Conservation (phyloP, 2,329 filamentous ascomycete genomes). For the Alternaria arbusti region DNA sequence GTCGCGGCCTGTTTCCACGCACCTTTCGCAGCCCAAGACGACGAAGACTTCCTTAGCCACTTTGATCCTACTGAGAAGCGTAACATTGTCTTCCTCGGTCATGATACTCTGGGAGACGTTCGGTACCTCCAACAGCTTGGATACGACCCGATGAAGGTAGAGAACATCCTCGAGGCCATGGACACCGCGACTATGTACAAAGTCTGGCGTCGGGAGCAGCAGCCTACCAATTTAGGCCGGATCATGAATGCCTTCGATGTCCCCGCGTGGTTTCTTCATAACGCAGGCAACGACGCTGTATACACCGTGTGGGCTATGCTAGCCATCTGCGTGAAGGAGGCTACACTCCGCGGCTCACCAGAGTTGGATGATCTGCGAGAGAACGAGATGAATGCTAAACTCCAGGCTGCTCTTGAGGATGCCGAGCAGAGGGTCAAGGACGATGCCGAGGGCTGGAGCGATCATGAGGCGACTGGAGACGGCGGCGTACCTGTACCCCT, state of each 20-base stretch:
- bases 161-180: constrained; percentile 66
- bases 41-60: neutral
- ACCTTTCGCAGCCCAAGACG: constrained; percentile 55
- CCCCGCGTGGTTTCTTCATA: constrained; percentile 72
- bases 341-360: constrained; percentile 42
- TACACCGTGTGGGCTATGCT: constrained; percentile 80
- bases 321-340: constrained; percentile 60
- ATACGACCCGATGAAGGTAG: constrained; percentile 62
- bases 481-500: constrained; percentile 41
- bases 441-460: constrained; percentile 49
- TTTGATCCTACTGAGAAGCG: constrained; percentile 50
- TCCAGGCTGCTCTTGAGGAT: constrained; percentile 31
- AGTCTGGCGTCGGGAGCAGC: constrained; percentile 61
- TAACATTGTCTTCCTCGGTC: constrained; percentile 79
- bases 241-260: constrained; percentile 72
- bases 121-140: constrained; percentile 70
- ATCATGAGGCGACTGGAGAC: constrained; percentile 43
- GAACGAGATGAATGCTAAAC: constrained; percentile 29
- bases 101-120: constrained; percentile 73
- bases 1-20: constrained; percentile 63
- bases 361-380: constrained; percentile 32
- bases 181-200: constrained; percentile 79
- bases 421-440: constrained; percentile 49
- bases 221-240: constrained; percentile 63
- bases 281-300: constrained; percentile 83